These are phyloP conservation scores for Strobilomyces echinocephalus DNA, from an alignment of 768 basidiomycete species.

Conservation along the genomic window DNA sequence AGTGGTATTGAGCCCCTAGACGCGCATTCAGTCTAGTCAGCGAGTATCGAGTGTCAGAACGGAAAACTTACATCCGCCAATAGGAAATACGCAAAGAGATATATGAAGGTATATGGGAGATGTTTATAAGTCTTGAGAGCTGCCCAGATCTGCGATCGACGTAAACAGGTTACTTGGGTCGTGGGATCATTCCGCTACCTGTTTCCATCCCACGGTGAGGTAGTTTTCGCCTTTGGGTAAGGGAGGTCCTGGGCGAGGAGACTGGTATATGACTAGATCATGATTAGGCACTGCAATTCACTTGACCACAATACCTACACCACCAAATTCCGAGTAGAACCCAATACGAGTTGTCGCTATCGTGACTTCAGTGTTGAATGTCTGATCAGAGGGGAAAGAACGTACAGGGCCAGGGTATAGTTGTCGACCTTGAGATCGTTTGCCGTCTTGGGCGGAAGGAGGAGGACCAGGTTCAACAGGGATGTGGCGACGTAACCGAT, in stretches of 20 bases:
- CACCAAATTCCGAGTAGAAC: conserved; percentile 82
- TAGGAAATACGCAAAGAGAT: conserved; percentile 73
- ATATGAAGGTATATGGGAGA: conserved; percentile 78
- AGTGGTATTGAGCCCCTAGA: conserved; percentile 75
- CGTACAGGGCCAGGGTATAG: conserved; percentile 67
- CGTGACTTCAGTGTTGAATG: background rate
- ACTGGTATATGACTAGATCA: conserved; percentile 68
- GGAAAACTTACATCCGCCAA: conserved; percentile 60
- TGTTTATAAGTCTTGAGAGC: conserved; percentile 71
- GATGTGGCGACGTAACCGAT: conserved; percentile 67
- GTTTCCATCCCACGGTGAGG: conserved; percentile 82
- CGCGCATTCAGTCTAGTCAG: background rate
- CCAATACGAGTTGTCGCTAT: conserved; percentile 70
- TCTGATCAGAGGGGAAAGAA: background rate
- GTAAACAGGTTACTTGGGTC: background rate
- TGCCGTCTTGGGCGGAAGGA: conserved; percentile 46
- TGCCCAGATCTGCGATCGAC: conserved; percentile 57
- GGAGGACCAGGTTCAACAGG: conserved; percentile 62
- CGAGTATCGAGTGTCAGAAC: background rate
- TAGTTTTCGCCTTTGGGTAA: conserved; percentile 75
- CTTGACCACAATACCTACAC: conserved; percentile 47
- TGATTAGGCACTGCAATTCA: background rate
- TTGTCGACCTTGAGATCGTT: conserved; percentile 65
- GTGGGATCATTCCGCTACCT: conserved; percentile 37
- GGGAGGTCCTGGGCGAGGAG: conserved; percentile 76